Conservation (phyloP, 106 monocot genomes). For the Dendrobium chrysotoxum region DNA sequence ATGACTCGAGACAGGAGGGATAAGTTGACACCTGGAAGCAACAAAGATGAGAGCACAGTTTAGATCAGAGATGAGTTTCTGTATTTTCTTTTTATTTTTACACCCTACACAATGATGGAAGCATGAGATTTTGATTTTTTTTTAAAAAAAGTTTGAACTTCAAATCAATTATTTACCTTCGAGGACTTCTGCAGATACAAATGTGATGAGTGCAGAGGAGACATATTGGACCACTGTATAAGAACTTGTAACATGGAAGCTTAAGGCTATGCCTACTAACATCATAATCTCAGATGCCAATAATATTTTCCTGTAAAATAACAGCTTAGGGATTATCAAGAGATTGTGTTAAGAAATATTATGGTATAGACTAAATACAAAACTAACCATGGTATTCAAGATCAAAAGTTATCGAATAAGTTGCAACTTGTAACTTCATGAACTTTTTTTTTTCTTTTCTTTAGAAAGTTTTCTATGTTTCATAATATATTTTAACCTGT, state of each 20-base stretch:
- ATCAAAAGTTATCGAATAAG: too few species aligned
- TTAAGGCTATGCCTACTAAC: slow-evolving; percentile 62
- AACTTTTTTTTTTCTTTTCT: too few species aligned
- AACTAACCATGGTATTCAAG: too few species aligned
- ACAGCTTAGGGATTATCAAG: neutral
- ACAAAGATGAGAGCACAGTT: neutral
- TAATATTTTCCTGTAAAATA: slow-evolving; percentile 77
- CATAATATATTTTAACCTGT: too few species aligned
- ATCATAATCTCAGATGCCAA: slow-evolving; percentile 70
- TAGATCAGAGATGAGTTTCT: too few species aligned
- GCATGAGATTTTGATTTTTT: too few species aligned
- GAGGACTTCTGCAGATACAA: slow-evolving; percentile 91
- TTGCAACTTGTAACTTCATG: too few species aligned
- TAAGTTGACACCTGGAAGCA: slow-evolving; percentile 71
- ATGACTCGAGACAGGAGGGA: slow-evolving; percentile 84
- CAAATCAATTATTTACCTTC: slow-evolving; percentile 51
- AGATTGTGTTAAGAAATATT: neutral
- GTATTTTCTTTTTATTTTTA: too few species aligned
- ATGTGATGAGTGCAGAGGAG: slow-evolving; percentile 68
- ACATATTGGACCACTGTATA: slow-evolving; percentile 84
- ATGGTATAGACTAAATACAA: neutral
- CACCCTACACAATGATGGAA: too few species aligned
- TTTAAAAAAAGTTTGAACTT: too few species aligned
- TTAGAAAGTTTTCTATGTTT: too few species aligned
- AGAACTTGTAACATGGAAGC: slow-evolving; percentile 56